Evolutionary conservation across 371 early-diverging fungal genomes (phyloP).

Genomic region (Rhizopus sp.): DNA sequence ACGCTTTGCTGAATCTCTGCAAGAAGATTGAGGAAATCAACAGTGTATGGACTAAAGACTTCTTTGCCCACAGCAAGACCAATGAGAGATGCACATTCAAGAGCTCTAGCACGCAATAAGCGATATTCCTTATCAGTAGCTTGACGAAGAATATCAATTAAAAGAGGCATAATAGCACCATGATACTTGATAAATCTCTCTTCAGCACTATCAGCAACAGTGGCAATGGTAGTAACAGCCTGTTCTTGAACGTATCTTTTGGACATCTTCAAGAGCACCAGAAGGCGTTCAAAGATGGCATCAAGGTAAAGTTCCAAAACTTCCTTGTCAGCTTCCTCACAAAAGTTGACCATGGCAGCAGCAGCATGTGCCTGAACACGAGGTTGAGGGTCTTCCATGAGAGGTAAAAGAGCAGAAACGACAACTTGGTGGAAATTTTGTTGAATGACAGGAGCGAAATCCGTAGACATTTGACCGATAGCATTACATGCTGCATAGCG

Average conservation of each 20-base stretch:
- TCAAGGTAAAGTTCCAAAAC: conserved; percentile 87
- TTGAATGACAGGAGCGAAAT: conserved; percentile 90
- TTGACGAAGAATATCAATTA: conserved; percentile 82
- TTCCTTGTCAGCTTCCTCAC: conserved; percentile 81
- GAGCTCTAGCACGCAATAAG: conserved; percentile 89
- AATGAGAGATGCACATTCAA: conserved; percentile 92
- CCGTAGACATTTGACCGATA: conserved; percentile 95
- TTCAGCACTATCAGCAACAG: conserved; percentile 94
- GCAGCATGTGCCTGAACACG: conserved; percentile 96
- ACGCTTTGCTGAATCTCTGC: conserved; percentile 77
- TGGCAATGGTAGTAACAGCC: conserved; percentile 95
- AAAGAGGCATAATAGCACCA: conserved; percentile 88
- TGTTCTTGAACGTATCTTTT: conserved; percentile 96
- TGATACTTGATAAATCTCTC: conserved; percentile 90
- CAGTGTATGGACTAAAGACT: conserved; percentile 77
- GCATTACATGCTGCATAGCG: conserved; percentile 96
- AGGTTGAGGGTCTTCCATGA: conserved; percentile 82
- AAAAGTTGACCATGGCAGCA: conserved; percentile 96
- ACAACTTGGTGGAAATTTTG: conserved; percentile 76
- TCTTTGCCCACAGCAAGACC: conserved; percentile 94
- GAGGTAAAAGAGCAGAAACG: conserved; percentile 80
- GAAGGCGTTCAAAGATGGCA: conserved; percentile 82
- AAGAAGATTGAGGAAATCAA: conserved; percentile 78
- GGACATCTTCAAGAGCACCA: conserved; percentile 76
- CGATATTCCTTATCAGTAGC: conserved; percentile 88